phyloP scores from a whole-genome alignment of 768 basidiomycete species.

The Coprinellus micaceus region DNA sequence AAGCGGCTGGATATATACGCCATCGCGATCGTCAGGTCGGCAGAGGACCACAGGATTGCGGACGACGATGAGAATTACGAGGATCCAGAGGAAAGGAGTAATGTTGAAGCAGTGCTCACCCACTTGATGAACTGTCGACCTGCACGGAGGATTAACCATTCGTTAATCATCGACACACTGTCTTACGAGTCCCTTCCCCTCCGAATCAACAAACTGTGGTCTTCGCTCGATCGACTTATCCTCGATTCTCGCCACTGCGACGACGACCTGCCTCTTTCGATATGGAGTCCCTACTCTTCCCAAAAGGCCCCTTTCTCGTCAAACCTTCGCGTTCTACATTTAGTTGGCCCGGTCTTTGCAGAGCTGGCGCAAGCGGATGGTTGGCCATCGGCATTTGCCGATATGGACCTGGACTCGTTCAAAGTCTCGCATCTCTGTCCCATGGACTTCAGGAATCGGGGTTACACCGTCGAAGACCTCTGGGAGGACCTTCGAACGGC shows the following conservation, averaged over 20 bases:
- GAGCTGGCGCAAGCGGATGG: too few relatives aligned
- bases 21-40: not conserved
- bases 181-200: not conserved
- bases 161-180: not conserved
- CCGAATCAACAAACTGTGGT: too few relatives aligned
- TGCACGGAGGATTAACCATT: not conserved
- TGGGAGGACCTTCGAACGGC: not conserved
- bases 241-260: too few relatives aligned
- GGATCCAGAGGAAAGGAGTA: too few relatives aligned
- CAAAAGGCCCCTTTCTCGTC: too few relatives aligned
- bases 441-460: not conserved
- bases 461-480: not conserved
- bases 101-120: too few relatives aligned
- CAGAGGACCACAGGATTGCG: not conserved
- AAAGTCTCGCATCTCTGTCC: not conserved
- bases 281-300: too few relatives aligned
- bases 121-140: too few relatives aligned
- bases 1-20: not conserved
- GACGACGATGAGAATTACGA: too few relatives aligned
- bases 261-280: too few relatives aligned
- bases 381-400: not conserved
- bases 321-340: not conserved
- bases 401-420: not conserved
- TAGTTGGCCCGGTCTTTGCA: too few relatives aligned
- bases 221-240: too few relatives aligned